Evolutionary conservation across 805 yeast species (phyloP).

Genomic region (Komagataella ulmi): DNA sequence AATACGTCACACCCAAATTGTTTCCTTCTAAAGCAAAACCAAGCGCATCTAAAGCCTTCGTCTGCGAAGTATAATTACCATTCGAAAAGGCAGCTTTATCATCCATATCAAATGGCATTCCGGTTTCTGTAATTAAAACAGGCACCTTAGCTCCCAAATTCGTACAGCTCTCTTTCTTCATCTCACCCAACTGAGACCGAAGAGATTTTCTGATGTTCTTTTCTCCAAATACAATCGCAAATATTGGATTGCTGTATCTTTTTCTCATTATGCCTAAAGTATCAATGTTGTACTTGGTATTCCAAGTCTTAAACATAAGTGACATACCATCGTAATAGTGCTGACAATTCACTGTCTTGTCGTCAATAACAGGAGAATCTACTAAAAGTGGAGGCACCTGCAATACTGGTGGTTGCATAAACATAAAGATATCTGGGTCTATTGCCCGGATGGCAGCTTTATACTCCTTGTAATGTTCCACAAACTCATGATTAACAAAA

Average conservation of each 20-base stretch:
- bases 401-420: conserved; percentile 75
- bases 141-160: conserved; percentile 57
- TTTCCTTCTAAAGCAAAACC: conserved; percentile 67
- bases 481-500: conserved; percentile 53
- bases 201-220: conserved; percentile 61
- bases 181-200: conserved; percentile 49
- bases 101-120: conserved; percentile 96
- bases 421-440: conserved; percentile 33
- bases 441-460: conserved; percentile 32
- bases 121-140: conserved; percentile 81
- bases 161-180: conserved; percentile 49
- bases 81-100: conserved; percentile 51
- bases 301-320: conserved; percentile 86
- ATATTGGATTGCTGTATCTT: conserved; percentile 54
- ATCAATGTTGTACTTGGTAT: conserved; percentile 68
- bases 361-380: conserved; percentile 40
- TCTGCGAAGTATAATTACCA: conserved; percentile 64
- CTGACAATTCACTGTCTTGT: conserved; percentile 62
- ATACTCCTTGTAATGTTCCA: conserved; percentile 44
- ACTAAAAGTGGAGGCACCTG: conserved; percentile 59
- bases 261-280: conserved; percentile 81
- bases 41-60: conserved; percentile 73
- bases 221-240: conserved; percentile 77
- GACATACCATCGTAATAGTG: conserved; percentile 96
- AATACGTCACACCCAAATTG: conserved; percentile 60